These are phyloP conservation scores for Xylariaceae sp. DNA, from an alignment of 2,329 filamentous ascomycete species.

Conservation along the genomic window DNA sequence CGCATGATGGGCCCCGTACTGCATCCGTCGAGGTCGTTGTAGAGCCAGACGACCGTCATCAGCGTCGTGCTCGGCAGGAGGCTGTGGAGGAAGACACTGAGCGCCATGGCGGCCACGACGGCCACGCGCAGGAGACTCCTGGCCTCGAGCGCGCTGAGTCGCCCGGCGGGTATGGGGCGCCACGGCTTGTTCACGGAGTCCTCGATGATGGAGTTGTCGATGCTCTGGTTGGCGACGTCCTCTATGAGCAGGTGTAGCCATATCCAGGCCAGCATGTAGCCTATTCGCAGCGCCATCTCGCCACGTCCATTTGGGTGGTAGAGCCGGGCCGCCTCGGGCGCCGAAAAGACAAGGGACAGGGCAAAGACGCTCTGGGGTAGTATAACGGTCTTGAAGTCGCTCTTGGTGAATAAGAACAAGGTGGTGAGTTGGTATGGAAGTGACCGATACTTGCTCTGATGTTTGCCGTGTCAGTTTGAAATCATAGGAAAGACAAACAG, in stretches of 20 bases:
- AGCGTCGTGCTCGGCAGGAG: constrained; percentile 21
- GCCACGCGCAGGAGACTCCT: constrained; percentile 15
- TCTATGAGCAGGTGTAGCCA: constrained; percentile 30
- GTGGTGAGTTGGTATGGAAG: constrained; percentile 4
- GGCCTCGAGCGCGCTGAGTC: constrained; percentile 22
- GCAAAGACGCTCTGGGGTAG: constrained; percentile 28
- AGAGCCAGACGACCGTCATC: constrained; percentile 28
- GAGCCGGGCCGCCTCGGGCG: not conserved
- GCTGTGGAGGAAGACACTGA: constrained; percentile 15
- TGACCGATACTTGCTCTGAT: not conserved
- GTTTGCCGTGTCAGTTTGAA: not conserved
- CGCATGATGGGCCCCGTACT: constrained; percentile 20
- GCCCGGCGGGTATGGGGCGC: constrained; percentile 26
- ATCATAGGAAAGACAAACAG: too few species aligned
- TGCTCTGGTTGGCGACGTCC: constrained; percentile 29
- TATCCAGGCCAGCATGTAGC: constrained; percentile 10
- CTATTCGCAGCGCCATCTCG: constrained; percentile 3
- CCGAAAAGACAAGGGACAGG: not conserved
- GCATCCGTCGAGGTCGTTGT: constrained; percentile 30
- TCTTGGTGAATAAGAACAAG: constrained; percentile 24
- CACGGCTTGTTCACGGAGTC: constrained; percentile 31
- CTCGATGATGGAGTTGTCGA: constrained; percentile 23
- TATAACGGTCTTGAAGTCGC: constrained; percentile 30
- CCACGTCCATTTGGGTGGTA: not conserved
- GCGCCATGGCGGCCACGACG: constrained; percentile 11